These are phyloP conservation scores for Aegilops sharonensis DNA, from an alignment of 176 grass and related monocot genomes.

Conservation along the genomic window DNA sequence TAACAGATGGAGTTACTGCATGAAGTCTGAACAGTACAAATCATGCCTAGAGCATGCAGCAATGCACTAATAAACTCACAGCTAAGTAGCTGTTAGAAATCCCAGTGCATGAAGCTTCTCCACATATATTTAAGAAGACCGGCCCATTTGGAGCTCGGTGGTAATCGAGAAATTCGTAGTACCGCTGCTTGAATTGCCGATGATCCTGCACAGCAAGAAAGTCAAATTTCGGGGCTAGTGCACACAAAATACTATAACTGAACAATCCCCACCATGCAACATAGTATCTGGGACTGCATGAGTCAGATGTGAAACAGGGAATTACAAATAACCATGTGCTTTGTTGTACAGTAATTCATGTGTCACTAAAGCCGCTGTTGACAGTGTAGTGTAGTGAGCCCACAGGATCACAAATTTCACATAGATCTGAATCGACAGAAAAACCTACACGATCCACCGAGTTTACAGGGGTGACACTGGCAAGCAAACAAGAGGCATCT, in stretches of 20 bases:
- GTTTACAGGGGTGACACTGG: not conserved
- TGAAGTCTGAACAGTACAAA: slow-evolving; percentile 4
- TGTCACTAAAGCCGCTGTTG: not conserved
- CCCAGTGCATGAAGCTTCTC: slow-evolving; percentile 80
- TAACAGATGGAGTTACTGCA: slow-evolving; percentile 12
- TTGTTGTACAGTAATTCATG: not conserved
- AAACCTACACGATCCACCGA: not conserved
- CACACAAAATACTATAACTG: not conserved
- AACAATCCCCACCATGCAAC: not conserved
- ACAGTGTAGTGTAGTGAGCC: not conserved
- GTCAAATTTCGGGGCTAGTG: slow-evolving; percentile 18
- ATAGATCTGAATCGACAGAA: not conserved
- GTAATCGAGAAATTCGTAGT: slow-evolving; percentile 87
- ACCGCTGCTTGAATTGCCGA: slow-evolving; percentile 81
- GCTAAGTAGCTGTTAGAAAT: slow-evolving; percentile 80
- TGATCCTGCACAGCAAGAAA: slow-evolving; percentile 54
- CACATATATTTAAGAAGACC: slow-evolving; percentile 80
- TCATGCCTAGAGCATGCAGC: not conserved
- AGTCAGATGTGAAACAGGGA: not conserved
- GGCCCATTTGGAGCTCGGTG: slow-evolving; percentile 72
- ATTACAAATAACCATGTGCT: not conserved
- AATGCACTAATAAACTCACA: slow-evolving; percentile 56
- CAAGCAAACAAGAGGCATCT: not conserved
- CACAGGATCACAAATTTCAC: not conserved
- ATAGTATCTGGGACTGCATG: not conserved